A percentile compares a stretch with the other conserved stretches of the same genome.
These are phyloP conservation scores for Lycium ferocissimum DNA, from an alignment of 257 asterid genomes.

Conservation along the genomic window DNA sequence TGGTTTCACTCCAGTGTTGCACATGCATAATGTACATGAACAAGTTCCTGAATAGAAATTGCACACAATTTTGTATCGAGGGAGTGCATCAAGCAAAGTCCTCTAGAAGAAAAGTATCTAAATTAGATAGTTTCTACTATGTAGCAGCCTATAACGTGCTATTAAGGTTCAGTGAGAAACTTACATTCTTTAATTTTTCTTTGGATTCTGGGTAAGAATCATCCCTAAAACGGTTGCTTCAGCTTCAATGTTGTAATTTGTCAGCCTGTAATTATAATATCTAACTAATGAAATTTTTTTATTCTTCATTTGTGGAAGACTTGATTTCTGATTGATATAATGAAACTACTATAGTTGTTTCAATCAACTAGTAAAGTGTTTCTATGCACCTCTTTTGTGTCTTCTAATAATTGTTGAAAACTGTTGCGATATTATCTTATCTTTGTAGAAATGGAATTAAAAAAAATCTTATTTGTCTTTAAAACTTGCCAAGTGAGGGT, in stretches of 20 bases:
- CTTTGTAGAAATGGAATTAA: not conserved
- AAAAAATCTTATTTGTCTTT: not conserved
- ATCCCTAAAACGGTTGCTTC: constrained; percentile 37
- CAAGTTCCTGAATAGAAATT: not conserved
- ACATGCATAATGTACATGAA: constrained; percentile 27
- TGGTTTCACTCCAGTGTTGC: constrained; percentile 26
- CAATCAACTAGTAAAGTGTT: not conserved
- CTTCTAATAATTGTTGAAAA: not conserved
- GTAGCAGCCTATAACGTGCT: not conserved
- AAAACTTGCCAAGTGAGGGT: not conserved
- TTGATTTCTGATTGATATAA: constrained; percentile 5
- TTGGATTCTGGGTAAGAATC: constrained; percentile 7
- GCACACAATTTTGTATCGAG: constrained; percentile 24
- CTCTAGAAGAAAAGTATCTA: not conserved
- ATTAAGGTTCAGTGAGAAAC: not conserved
- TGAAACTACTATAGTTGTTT: not conserved
- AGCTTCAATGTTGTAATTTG: constrained; percentile 48
- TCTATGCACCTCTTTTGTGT: not conserved
- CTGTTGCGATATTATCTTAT: not conserved
- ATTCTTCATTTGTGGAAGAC: constrained; percentile 24
- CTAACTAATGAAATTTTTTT: constrained; percentile 23
- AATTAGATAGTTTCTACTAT: not conserved
- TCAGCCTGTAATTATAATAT: constrained; percentile 46
- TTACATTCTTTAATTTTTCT: constrained; percentile 30
- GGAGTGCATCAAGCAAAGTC: constrained; percentile 19